Conservation (phyloP, 768 basidiomycete genomes). For the Vararia minispora region DNA sequence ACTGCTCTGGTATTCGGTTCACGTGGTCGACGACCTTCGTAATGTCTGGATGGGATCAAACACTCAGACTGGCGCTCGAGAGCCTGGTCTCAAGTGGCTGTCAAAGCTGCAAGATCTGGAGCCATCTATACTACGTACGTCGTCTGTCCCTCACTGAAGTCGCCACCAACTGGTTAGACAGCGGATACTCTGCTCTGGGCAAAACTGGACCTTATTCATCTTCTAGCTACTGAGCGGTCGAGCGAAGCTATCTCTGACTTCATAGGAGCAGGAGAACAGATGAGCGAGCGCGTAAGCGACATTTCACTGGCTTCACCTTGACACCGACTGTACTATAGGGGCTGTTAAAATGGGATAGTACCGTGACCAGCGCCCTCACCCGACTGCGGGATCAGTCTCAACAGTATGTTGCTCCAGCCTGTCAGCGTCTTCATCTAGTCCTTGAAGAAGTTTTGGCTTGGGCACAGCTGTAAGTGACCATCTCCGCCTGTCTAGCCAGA, state of each 20-base stretch:
- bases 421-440: slow-evolving; percentile 66
- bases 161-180: neutral
- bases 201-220: slow-evolving; percentile 57
- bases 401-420: slow-evolving; percentile 58
- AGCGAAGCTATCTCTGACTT: slow-evolving; percentile 66
- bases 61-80: slow-evolving; percentile 52
- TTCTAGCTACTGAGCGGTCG: slow-evolving; percentile 61
- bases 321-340: slow-evolving; percentile 34
- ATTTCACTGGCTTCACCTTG: neutral
- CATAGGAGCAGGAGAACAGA: slow-evolving; percentile 65
- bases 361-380: slow-evolving; percentile 55
- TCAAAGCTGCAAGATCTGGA: slow-evolving; percentile 41
- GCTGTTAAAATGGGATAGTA: slow-evolving; percentile 75
- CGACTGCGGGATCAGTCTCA: slow-evolving; percentile 68
- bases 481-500: slow-evolving; percentile 7
- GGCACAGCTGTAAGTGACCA: slow-evolving; percentile 48
- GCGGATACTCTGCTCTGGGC: slow-evolving; percentile 52
- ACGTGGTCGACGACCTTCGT: slow-evolving; percentile 63
- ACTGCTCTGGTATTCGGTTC: slow-evolving; percentile 59
- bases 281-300: slow-evolving; percentile 63
- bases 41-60: slow-evolving; percentile 65
- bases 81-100: slow-evolving; percentile 66
- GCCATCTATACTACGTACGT: slow-evolving; percentile 36
- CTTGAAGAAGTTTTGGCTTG: slow-evolving; percentile 74
- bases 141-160: neutral